A percentile compares a stretch with the other conserved stretches of the same genome.
Evolutionary conservation across 805 yeast species (phyloP).

Genomic region (Scheffersomyces spartinae): DNA sequence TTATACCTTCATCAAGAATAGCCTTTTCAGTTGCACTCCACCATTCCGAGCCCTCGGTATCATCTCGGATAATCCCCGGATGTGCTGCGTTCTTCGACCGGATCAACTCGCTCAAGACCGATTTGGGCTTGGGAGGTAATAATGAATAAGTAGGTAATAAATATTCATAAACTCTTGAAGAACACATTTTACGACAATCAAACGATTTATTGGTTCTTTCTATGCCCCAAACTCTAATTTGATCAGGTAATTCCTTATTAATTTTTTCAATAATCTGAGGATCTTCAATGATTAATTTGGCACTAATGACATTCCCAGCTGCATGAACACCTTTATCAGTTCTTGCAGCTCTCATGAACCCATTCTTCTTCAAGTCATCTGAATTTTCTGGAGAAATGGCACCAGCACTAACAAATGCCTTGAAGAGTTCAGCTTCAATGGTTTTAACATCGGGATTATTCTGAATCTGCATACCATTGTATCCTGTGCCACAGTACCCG

Average conservation of each 20-base stretch:
- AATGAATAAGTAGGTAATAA: conserved; percentile 84
- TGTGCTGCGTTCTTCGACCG: conserved; percentile 36
- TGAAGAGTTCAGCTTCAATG: conserved; percentile 80
- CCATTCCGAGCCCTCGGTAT: conserved; percentile 61
- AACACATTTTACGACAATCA: conserved; percentile 91
- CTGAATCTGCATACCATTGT: conserved; percentile 85
- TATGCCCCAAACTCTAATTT: conserved; percentile 87
- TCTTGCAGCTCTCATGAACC: conserved; percentile 80
- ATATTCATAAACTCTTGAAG: conserved; percentile 92
- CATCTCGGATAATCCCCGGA: conserved; percentile 52
- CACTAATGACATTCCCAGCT: conserved; percentile 83
- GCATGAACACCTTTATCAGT: conserved; percentile 97
- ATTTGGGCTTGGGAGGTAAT: conserved; percentile 77
- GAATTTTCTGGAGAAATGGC: conserved; percentile 82
- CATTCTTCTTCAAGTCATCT: conserved; percentile 76
- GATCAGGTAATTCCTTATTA: conserved; percentile 68
- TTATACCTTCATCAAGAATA: conserved; percentile 26
- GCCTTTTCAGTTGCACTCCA: conserved; percentile 43
- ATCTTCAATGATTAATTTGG: conserved; percentile 79
- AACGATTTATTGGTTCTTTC: conserved; percentile 82
- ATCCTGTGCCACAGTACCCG: conserved; percentile 95
- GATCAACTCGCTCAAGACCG: conserved; percentile 52
- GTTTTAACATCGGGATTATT: conserved; percentile 76
- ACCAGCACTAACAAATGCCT: conserved; percentile 76
- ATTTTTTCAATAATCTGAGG: conserved; percentile 61